Conservation (phyloP, 2,329 filamentous ascomycete species). For the Aspergillus latus region DNA sequence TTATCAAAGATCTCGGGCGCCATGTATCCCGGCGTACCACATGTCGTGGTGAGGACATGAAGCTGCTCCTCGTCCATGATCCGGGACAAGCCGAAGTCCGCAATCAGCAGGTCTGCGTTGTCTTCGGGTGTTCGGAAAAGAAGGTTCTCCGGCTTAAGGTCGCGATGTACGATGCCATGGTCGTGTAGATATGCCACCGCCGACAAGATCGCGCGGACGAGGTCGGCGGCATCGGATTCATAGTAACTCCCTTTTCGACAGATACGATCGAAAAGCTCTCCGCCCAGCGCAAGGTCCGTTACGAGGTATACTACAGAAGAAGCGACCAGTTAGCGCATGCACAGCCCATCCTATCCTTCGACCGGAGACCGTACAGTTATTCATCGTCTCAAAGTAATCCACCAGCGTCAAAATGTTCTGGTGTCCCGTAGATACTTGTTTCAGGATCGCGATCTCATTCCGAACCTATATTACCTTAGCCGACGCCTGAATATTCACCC, state of each 20-base stretch:
- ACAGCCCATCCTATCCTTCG: background rate
- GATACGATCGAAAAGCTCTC: constrained; percentile 97
- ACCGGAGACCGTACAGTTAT: constrained; percentile 65
- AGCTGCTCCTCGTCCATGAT: constrained; percentile 99
- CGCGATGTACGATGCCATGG: constrained; percentile 96
- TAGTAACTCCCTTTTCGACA: constrained; percentile 98
- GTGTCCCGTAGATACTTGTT: constrained; percentile 98
- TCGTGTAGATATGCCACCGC: constrained; percentile 99
- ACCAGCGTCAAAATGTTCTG: constrained; percentile 97
- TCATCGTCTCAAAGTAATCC: constrained; percentile 99
- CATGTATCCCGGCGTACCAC: constrained; percentile 98
- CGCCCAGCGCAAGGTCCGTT: constrained; percentile 91
- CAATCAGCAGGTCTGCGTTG: constrained; percentile 93
- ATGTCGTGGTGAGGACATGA: constrained; percentile 95
- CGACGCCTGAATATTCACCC: constrained; percentile 11
- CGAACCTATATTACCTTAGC: constrained; percentile 63
- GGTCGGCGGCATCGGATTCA: constrained; percentile 91
- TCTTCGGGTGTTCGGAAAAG: constrained; percentile 97
- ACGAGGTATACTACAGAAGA: constrained; percentile 75
- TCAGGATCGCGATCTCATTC: constrained; percentile 96
- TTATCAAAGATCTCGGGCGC: constrained; percentile 99
- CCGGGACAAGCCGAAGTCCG: constrained; percentile 90
- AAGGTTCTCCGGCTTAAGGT: constrained; percentile 95
- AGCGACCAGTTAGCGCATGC: constrained; percentile 18
- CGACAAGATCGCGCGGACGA: constrained; percentile 90